Evolutionary conservation across 805 yeast genomes (phyloP), one percentile per base, ranked within the genome.

Genomic region (Metschnikowia orientalis): DNA sequence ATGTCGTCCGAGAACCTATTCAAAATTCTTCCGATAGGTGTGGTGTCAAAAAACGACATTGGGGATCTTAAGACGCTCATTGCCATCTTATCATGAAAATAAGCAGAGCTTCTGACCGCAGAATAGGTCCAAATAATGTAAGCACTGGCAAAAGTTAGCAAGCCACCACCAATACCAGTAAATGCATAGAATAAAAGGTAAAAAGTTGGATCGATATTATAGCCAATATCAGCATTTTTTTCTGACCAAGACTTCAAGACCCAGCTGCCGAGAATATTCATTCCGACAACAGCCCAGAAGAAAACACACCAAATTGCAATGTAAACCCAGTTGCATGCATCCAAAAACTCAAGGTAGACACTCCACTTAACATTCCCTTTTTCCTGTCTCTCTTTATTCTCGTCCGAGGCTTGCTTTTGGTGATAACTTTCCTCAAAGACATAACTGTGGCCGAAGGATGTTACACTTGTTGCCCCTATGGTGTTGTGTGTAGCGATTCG

Each of bases 31-130:
- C 68, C 69, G 19, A 60, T 47, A 2, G 69, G 69, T 1, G 69
- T 63, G 12, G 67, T 61, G 37, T 63, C 69, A 32, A 62, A 63
- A 34, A 61, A 63, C 10, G 63, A 53, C 69, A 63, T 63, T 16
- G 69, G 69, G 2, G 67, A 54, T 36, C 64, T 50, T 34, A 63
- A 48, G 1, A 63, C 58, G 8, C 55, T 40, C 15, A 39, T 35
- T 5, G 65, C 60, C 67, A 63, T 60, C 13, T 48, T 51, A 26
- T 61, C 63, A 35, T 63, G 69, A 47, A 61, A 60, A 35, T 51
- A 47, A 23, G 32, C 46, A 17, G 64, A 55, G 8, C 60, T 63
- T 32, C 48, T 52, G 24, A 59, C 50, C 8, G 53, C 54, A 40
- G 57, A 51, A 32, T 40, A 54, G 6, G 56, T 44, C 60, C 62